Evolutionary conservation across 192 early-diverging fungal genomes (phyloP), one percentile per base, ranked within the genome.

Genomic region (Coemansia biformis): DNA sequence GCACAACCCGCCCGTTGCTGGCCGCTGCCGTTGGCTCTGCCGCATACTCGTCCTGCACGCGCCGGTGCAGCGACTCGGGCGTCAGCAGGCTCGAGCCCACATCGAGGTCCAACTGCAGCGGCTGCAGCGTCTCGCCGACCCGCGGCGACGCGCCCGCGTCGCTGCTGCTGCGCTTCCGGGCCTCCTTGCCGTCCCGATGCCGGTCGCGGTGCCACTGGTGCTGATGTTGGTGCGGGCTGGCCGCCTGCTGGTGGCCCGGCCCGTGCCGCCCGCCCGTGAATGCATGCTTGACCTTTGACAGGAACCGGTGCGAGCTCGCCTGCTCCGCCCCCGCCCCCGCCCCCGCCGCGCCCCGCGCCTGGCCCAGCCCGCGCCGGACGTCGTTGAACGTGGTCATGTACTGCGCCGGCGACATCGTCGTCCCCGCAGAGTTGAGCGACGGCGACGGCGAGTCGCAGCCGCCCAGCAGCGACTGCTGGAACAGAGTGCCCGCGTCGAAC

Each of bases 51-150:
- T 51, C 58, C 0, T 51, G 49, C 4, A 57, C 14, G 19, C 26
- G 39, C 17, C 43, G 45, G 22, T 63, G 59, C 46, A 71, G 47
- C 10, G 67, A 59, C 19, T 71, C 67, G 15, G 67, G 67, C 8
- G 67, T 71, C 32, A 71, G 46, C 38, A 71, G 53, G 18, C 54
- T 63, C 16, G 45, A 36, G 16, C 60, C 67, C 41, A 71, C 46
- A 26, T 71, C 67, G 47, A 71, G 58, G 44, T 71, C 67, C 47
- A 71, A 34, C 2, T 60, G 60, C 24, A 57, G 66, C 49, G 52
- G 48, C 47, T 30, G 37, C 21, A 34, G 38, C 23, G 50, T 46
- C 45, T 19, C 32, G 21, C 22, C 31, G 4, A 34, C 42, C 17
- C 19, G 29, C 18, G 48, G 3, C 38, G 35, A 15, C 32, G 7